These are phyloP conservation scores for Silene latifolia DNA, from an alignment of 148 eudicot genomes.

Conservation along the genomic window DNA sequence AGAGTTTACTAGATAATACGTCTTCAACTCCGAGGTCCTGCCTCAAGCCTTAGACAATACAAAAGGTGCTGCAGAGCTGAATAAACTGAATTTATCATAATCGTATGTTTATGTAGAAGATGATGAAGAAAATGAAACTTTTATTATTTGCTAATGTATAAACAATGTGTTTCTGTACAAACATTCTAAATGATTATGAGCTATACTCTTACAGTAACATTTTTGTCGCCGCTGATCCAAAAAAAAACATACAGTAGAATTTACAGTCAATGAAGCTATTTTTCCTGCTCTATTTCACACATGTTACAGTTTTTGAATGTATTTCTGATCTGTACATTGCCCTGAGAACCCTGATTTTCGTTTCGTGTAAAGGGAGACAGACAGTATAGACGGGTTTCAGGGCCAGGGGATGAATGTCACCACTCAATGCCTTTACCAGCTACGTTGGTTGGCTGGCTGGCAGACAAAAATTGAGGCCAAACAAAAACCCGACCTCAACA, in stretches of 20 bases:
- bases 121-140: background rate
- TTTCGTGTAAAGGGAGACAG: background rate
- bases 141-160: background rate
- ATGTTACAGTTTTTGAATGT: constrained; percentile 17
- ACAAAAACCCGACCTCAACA: constrained; percentile 1
- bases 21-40: too few relatives aligned
- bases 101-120: background rate
- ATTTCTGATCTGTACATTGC: constrained; percentile 22
- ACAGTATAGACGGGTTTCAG: background rate
- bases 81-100: too few relatives aligned
- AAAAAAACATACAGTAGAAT: constrained; percentile 17
- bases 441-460: too few relatives aligned
- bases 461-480: constrained; percentile 5
- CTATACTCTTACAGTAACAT: constrained; percentile 25
- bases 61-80: too few relatives aligned
- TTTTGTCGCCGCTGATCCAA: constrained; percentile 2
- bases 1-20: too few relatives aligned
- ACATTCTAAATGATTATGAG: constrained; percentile 20
- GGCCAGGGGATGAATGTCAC: background rate
- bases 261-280: constrained; percentile 23
- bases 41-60: too few relatives aligned
- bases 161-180: constrained; percentile 24
- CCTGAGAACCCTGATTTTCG: background rate
- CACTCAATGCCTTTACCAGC: background rate
- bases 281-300: constrained; percentile 23